Evolutionary conservation across 139 green algal genomes (phyloP).

Genomic region (Pseudopediastrum boryanum): DNA sequence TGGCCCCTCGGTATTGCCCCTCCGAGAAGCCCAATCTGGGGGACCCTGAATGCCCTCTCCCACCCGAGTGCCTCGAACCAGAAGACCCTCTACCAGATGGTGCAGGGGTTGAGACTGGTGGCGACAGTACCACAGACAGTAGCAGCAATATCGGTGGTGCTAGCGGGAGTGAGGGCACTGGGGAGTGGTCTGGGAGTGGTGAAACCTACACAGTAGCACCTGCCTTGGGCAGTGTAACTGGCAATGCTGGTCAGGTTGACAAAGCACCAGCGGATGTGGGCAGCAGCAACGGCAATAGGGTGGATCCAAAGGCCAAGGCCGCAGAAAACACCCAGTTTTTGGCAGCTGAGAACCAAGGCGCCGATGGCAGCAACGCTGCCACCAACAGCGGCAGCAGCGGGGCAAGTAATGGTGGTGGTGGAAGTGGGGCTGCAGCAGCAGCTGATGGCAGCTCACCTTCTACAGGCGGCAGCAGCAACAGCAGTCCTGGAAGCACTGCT

Average conservation of each 20-base stretch:
- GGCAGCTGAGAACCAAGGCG: neutral
- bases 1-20: slow-evolving; percentile 6
- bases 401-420: neutral
- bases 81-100: neutral
- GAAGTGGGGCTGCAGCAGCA: neutral
- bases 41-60: slow-evolving; percentile 24
- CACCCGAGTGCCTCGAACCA: neutral
- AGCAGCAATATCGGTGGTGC: slow-evolving; percentile 4
- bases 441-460: neutral
- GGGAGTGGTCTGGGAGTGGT: too few relatives aligned
- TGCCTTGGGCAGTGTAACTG: neutral
- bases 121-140: neutral
- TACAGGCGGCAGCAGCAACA: neutral
- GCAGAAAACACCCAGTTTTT: neutral
- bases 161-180: neutral
- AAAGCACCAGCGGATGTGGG: neutral
- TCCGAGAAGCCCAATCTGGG: slow-evolving; percentile 16
- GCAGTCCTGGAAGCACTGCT: neutral
- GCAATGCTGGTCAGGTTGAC: neutral
- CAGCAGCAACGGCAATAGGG: slow-evolving; percentile 5
- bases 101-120: neutral
- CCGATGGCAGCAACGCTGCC: neutral
- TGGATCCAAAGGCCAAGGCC: neutral
- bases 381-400: slow-evolving; percentile 2
- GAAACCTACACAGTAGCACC: too few relatives aligned